Evolutionary conservation across 129 eudicot species (phyloP).

Genomic region (Flaveria trinervia): DNA sequence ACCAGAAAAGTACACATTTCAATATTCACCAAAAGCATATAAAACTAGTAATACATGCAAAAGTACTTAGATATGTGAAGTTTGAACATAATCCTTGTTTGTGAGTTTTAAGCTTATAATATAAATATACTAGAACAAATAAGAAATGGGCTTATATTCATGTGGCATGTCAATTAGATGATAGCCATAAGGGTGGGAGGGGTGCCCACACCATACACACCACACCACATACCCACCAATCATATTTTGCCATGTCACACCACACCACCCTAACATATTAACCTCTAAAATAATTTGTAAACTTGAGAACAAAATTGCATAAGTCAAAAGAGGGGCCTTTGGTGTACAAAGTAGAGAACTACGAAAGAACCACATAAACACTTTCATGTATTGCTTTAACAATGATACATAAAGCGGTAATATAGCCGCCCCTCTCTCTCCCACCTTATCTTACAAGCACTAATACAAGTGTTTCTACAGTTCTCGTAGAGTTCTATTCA

Average conservation of each 20-base stretch:
- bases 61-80: background rate
- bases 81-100: background rate
- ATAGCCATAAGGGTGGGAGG: background rate
- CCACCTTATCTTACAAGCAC: background rate
- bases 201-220: too few relatives aligned
- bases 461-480: background rate
- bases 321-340: background rate
- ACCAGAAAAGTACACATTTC: background rate
- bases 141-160: background rate
- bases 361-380: background rate
- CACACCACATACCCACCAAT: too few relatives aligned
- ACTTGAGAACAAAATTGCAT: constrained; percentile 1
- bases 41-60: background rate
- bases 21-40: background rate
- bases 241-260: too few relatives aligned
- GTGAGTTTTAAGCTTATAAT: background rate
- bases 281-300: background rate
- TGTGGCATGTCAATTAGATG: background rate
- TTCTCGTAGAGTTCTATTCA: background rate
- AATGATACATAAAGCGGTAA: background rate
- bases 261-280: background rate
- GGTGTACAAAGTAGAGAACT: background rate
- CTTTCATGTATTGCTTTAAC: background rate
- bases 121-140: background rate
- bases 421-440: background rate